These are phyloP conservation scores for Neostapfia colusana DNA, from an alignment of 176 grass and related monocot species.

Conservation along the genomic window DNA sequence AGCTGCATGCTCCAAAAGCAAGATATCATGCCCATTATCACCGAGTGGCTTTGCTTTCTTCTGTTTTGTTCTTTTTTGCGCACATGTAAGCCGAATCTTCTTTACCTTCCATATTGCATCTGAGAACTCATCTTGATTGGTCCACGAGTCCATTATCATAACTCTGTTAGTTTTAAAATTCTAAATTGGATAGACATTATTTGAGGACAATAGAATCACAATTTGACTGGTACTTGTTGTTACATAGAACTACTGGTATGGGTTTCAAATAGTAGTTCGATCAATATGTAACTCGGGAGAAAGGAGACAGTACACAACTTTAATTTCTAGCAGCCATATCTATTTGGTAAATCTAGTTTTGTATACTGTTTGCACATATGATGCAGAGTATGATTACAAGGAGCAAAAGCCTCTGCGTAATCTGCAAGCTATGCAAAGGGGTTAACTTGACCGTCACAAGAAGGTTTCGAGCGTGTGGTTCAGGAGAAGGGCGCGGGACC, in stretches of 20 bases:
- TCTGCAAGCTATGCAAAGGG: background rate
- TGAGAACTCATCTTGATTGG: background rate
- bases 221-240: background rate
- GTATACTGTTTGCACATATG: too few relatives aligned
- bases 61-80: background rate
- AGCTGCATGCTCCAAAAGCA: background rate
- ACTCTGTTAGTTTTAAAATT: background rate
- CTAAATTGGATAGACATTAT: background rate
- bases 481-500: background rate
- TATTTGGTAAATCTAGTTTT: background rate
- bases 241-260: background rate
- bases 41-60: background rate
- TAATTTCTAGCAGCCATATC: background rate
- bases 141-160: background rate
- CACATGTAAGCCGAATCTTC: background rate
- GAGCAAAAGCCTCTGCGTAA: slow-evolving; percentile 19
- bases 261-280: background rate
- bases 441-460: background rate
- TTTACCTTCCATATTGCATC: background rate
- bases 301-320: background rate
- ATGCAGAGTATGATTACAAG: background rate
- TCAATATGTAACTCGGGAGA: background rate
- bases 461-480: slow-evolving; percentile 23
- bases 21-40: background rate
- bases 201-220: background rate